Evolutionary conservation across 495 filamentous ascomycete genomes (phyloP).

Genomic region (Aspergillus biplanus): DNA sequence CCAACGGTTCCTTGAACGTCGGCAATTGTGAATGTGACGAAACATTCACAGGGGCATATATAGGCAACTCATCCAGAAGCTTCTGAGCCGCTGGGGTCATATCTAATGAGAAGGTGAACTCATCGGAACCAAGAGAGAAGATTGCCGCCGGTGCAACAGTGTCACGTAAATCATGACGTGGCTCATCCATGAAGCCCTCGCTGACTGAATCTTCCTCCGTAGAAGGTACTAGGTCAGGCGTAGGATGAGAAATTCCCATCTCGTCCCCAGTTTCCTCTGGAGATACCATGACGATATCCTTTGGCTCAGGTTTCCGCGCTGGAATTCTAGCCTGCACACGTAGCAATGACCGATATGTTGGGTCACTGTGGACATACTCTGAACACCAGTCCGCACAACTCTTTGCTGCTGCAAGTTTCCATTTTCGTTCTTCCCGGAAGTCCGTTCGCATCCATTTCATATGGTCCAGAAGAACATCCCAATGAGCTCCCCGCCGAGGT

Average conservation of each 20-base stretch:
- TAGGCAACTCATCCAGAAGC: constrained; percentile 81
- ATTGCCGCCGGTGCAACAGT: constrained; percentile 69
- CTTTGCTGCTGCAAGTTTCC: constrained; percentile 81
- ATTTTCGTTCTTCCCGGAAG: constrained; percentile 91
- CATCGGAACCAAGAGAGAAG: constrained; percentile 79
- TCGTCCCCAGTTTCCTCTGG: constrained; percentile 41
- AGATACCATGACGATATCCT: constrained; percentile 30
- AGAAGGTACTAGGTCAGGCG: constrained; percentile 73
- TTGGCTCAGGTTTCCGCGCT: constrained; percentile 24
- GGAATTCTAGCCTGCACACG: constrained; percentile 63
- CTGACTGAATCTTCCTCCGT: constrained; percentile 59
- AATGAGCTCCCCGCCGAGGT: constrained; percentile 69
- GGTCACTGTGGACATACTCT: constrained; percentile 69
- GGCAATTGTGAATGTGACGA: constrained; percentile 59
- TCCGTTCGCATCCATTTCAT: constrained; percentile 98
- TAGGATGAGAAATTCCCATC: constrained; percentile 50
- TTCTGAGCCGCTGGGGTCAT: constrained; percentile 77
- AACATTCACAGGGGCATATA: constrained; percentile 69
- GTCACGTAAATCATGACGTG: constrained; percentile 41
- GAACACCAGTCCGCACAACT: constrained; percentile 79
- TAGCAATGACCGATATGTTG: constrained; percentile 63
- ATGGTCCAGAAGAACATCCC: constrained; percentile 84
- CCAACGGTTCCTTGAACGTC: constrained; percentile 60
- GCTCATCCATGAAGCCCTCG: constrained; percentile 53
- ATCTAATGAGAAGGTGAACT: constrained; percentile 77